A percentile compares a stretch with the other conserved stretches of the same genome.
Conservation (phyloP, 2,329 filamentous ascomycete species). For the Pseudocercospora fijiensis region DNA sequence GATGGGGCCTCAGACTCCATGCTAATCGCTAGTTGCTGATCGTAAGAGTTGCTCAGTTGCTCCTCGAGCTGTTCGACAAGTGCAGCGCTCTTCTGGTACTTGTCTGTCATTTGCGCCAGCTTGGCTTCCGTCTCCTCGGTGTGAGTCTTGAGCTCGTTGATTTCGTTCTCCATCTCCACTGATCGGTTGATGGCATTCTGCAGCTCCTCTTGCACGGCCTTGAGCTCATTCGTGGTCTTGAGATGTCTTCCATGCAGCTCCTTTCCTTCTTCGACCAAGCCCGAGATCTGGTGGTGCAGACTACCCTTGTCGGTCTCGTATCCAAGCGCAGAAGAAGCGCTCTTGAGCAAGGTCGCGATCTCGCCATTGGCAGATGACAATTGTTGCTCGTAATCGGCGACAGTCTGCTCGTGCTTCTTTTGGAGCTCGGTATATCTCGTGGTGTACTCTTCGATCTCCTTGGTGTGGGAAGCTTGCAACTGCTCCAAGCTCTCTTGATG, state of each 20-base stretch:
- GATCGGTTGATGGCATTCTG: slow-evolving; percentile 42
- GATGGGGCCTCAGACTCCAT: slow-evolving; percentile 50
- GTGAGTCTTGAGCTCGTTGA: slow-evolving; percentile 48
- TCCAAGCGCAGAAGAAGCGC: slow-evolving; percentile 63
- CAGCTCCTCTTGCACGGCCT: slow-evolving; percentile 45
- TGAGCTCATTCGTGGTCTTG: slow-evolving; percentile 45
- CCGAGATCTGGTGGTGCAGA: slow-evolving; percentile 46
- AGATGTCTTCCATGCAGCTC: slow-evolving; percentile 45
- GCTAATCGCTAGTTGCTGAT: slow-evolving; percentile 80
- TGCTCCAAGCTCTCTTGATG: slow-evolving; percentile 56
- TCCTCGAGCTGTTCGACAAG: slow-evolving; percentile 96
- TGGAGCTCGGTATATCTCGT: slow-evolving; percentile 41
- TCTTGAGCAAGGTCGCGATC: slow-evolving; percentile 60
- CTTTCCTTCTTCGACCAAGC: slow-evolving; percentile 48
- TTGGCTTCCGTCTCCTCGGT: slow-evolving; percentile 59
- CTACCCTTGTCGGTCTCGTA: slow-evolving; percentile 53
- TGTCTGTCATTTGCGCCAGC: slow-evolving; percentile 56
- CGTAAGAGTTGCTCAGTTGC: slow-evolving; percentile 90
- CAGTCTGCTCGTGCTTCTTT: slow-evolving; percentile 37
- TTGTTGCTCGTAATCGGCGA: slow-evolving; percentile 56
- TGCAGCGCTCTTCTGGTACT: slow-evolving; percentile 87
- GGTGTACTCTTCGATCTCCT: slow-evolving; percentile 52
- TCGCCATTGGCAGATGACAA: slow-evolving; percentile 60
- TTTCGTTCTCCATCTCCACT: slow-evolving; percentile 44
- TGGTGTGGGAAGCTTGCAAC: slow-evolving; percentile 55